Percentiles rank a stretch among this genome's conserved stretches.
These are phyloP conservation scores for Eucalyptus marginata DNA, from an alignment of 345 rosid species.

Conservation along the genomic window DNA sequence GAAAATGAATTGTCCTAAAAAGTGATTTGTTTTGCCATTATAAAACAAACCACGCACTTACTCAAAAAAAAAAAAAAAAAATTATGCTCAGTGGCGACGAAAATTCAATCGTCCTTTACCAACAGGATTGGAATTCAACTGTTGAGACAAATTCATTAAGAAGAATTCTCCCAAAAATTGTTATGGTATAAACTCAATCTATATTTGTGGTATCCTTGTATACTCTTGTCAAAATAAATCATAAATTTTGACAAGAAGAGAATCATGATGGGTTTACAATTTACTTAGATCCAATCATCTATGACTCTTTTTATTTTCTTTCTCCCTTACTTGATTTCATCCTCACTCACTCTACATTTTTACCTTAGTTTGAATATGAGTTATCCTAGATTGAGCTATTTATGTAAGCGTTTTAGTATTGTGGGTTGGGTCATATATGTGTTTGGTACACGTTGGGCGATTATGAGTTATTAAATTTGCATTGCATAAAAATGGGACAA, in stretches of 20 bases:
- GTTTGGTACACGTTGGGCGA: rapidly evolving
- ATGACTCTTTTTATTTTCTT: neutral
- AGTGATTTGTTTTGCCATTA: neutral
- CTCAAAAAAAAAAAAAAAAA: neutral
- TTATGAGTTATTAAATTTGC: neutral
- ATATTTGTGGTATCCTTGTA: rapidly evolving
- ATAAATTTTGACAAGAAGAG: too few species aligned
- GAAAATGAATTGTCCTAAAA: neutral
- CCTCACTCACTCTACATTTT: neutral
- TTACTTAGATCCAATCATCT: rapidly evolving
- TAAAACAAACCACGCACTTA: neutral
- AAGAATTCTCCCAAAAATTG: neutral
- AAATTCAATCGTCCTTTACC: neutral
- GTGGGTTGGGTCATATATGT: neutral
- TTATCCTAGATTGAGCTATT: too few species aligned
- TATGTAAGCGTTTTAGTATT: too few species aligned
- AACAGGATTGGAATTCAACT: neutral
- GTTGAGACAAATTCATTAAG: neutral
- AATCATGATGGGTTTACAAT: rapidly evolving
- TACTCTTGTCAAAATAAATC: too few species aligned
- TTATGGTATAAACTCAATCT: neutral
- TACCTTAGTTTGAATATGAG: rapidly evolving
- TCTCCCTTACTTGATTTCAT: rapidly evolving
- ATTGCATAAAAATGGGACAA: rapidly evolving
- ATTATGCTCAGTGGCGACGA: rapidly evolving